Percentiles rank a stretch among this genome's conserved stretches.
Conservation (phyloP, 331 rosid species). For the Malus hybrid region DNA sequence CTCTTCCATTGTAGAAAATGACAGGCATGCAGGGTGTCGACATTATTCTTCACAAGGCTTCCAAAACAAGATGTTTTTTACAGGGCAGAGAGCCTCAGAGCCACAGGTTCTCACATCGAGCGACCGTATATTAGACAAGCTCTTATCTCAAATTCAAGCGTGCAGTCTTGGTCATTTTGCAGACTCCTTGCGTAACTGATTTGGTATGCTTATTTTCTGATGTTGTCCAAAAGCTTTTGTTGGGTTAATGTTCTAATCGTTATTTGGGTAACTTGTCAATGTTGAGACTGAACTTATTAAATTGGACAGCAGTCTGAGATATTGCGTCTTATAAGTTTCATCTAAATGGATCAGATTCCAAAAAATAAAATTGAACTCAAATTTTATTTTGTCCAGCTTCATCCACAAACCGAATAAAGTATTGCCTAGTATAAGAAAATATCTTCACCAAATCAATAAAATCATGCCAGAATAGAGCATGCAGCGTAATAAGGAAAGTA, state of each 20-base stretch:
- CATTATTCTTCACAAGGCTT: neutral
- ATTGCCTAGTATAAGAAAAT: neutral
- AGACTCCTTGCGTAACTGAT: constrained; percentile 1
- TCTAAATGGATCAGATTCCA: too few species aligned
- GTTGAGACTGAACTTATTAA: neutral
- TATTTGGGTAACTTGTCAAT: too few species aligned
- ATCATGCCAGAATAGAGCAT: neutral
- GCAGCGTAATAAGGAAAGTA: too few species aligned
- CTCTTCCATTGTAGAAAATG: neutral
- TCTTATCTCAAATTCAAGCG: neutral
- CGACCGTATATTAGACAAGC: neutral
- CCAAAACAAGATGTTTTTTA: neutral
- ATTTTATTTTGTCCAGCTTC: neutral
- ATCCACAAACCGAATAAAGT: neutral
- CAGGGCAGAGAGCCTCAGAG: neutral
- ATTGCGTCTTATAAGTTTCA: too few species aligned
- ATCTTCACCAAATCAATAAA: neutral
- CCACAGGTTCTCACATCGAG: neutral
- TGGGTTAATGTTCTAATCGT: neutral
- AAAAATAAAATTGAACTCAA: too few species aligned
- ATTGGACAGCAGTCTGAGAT: too few species aligned
- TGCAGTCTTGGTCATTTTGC: neutral
- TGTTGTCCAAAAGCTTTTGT: neutral
- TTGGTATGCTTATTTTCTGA: neutral
- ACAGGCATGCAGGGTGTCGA: neutral